Evolutionary conservation across 768 basidiomycete genomes (phyloP), one percentile per base, ranked within the genome.

Genomic region (Polyporus arcularius): DNA sequence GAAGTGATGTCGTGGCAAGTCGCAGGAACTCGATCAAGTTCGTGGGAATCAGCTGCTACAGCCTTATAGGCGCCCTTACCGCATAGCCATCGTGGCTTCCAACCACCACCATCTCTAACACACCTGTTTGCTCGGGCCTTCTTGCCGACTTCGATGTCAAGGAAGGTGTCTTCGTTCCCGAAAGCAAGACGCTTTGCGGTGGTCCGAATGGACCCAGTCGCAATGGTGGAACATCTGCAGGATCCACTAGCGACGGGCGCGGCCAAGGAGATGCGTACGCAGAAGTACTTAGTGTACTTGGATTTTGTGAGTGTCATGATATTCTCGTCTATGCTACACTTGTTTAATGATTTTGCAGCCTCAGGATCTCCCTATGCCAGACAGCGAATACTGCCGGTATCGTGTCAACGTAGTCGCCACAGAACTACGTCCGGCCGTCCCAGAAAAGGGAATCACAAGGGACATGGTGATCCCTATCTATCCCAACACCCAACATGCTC

Each of bases 391-490:
- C 21, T 48, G 46, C 14, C 46, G 46, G 4, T 48, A 48, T 30
- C 46, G 46, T 48, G 46, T 48, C 46, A 48, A 48, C 26, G 21
- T 21, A 0, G 46, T 48, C 7, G 46, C 46, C 46, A 28, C 21
- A 6, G 8, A 11, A 12, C 47, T 49, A 12, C 58, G 58, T 14
- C 58, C 58, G 4, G 38, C 35, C 10, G 46, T 48, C 4, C 58
- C 58, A 3, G 50, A 43, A 30, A 28, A 28, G 5, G 42, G 30
- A 32, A 30, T 58, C 49, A 38, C 50, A 11, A 28, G 40, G n/a
- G 57, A 58, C 42, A 58, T 58, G 57, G 51, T 30, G 12, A 38
- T 46, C 18, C 57, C 57, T 10, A 52, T 58, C 50, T 45, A 35
- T 26, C 57, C 57, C 4, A 58, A 58, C 57, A 52, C 49, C 4